Base-by-base conservation (phyloP, 768 basidiomycete species). In the Suillus plorans region DNA sequence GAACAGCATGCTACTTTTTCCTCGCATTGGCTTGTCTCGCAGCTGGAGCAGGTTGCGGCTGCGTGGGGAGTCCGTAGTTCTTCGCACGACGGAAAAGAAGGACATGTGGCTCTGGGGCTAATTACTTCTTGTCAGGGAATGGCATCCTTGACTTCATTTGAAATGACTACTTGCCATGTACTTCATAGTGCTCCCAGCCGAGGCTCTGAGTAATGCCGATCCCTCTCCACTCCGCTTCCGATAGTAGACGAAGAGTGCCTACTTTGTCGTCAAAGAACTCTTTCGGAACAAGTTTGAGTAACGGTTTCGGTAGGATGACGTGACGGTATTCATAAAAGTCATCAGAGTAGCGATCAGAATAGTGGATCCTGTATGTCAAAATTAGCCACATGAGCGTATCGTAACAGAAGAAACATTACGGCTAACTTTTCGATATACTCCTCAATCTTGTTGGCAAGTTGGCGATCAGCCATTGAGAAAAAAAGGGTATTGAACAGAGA, bases 101-200 rank as follows among this genome's bases (percentile, higher is more conserved):
- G 65, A 97, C 94, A 74, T 97, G 95, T 12, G 95, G 94, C 76
- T 94, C 94, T 9, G 95, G 95, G 49, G 92, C 94, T 95, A 69
- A 55, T 22, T 60, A 16, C 41, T n/a, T 16, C 13, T 45, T 44
- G 60, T 76, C 45, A 76, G 68, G 31, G 58, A n/a, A 31, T n/a
- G 25, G 0, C 20, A 31, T 50, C 22, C 63, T 52, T 31, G 61
- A 44, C 59, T 50, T 58, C 22, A 34, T 45, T 18, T 31, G 56
- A 60, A 59, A 16, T 52, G 20, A n/a, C 44, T 25, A 67, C 83
- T 67, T 67, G 90, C 95, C 92, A 72, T 98, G 96, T n/a, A 96
- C 92, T 81, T 96, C 95, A 71, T 96, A 98, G 71, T 97, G 95
- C 73, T 94, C 92, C 95, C 96, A 99, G 4, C 96, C 96, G 28